phyloP scores from a whole-genome alignment of 208 protist species.

The Acanthamoeba healyi region DNA sequence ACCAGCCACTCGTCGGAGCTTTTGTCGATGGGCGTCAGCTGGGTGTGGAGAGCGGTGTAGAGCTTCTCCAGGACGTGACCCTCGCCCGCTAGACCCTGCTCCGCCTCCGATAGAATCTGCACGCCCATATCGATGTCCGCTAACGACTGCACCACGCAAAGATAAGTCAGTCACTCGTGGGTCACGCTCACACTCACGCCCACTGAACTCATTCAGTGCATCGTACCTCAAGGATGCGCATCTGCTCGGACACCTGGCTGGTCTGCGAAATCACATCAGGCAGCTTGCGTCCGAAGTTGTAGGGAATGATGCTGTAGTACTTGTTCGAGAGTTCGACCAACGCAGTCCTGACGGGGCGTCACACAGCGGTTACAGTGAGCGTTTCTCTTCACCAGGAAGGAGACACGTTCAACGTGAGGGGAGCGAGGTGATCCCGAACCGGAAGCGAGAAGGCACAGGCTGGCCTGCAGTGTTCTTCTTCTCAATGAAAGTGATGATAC shows the following conservation, averaged over 20 bases:
- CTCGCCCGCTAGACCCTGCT: not conserved
- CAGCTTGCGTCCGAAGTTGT: slow-evolving; percentile 5
- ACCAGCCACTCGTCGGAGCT: slow-evolving; percentile 5
- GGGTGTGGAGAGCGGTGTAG: not conserved
- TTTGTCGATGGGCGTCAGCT: not conserved
- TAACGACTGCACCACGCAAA: no score
- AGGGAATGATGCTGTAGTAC: slow-evolving; percentile 34
- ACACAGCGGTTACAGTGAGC: no score
- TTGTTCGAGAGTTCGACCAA: slow-evolving; percentile 31
- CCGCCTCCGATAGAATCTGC: not conserved
- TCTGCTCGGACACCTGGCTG: not conserved
- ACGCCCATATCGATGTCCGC: slow-evolving; percentile 3
- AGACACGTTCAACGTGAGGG: not conserved
- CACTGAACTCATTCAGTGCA: no score
- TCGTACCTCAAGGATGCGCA: not conserved
- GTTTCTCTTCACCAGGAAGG: no score
- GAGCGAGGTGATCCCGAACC: not conserved
- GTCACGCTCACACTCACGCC: no score
- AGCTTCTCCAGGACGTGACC: not conserved
- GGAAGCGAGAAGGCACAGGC: not conserved
- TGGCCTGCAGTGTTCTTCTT: not conserved
- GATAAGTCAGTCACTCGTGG: no score
- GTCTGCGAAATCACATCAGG: not conserved
- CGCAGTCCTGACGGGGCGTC: not conserved
- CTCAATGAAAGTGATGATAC: not conserved